A percentile compares a stretch with the other conserved stretches of the same genome.
Conservation (phyloP, 1,284 basidiomycete genomes). For the Grifola frondosa region DNA sequence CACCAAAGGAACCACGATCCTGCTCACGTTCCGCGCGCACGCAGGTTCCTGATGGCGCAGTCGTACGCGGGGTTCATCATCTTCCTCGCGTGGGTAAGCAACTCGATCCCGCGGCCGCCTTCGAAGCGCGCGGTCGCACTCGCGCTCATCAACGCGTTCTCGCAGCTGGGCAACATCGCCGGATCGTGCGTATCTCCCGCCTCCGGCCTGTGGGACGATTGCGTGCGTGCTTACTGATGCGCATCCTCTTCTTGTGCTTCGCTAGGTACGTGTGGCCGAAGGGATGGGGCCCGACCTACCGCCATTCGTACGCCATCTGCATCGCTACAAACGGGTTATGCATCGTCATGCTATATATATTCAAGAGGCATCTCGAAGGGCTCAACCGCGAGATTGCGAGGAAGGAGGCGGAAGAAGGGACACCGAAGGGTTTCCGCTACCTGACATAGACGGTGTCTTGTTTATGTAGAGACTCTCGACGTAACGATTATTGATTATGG, state of each 20-base stretch:
- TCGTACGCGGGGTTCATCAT: slow-evolving; percentile 71
- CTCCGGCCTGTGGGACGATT: not conserved
- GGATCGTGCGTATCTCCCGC: slow-evolving; percentile 60
- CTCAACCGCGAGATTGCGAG: slow-evolving; percentile 47
- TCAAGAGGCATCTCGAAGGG: slow-evolving; percentile 49
- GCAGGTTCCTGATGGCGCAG: slow-evolving; percentile 77
- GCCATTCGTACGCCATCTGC: slow-evolving; percentile 49
- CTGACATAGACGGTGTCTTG: slow-evolving; percentile 11
- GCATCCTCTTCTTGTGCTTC: not conserved
- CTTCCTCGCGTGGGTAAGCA: slow-evolving; percentile 72
- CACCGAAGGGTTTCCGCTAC: slow-evolving; percentile 49
- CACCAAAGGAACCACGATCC: slow-evolving; percentile 1
- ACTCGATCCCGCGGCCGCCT: slow-evolving; percentile 64
- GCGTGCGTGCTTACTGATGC: not conserved
- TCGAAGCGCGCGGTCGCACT: slow-evolving; percentile 77
- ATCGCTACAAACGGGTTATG: slow-evolving; percentile 45
- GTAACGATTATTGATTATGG: too few relatives aligned
- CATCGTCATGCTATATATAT: slow-evolving; percentile 55
- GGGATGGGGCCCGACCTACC: slow-evolving; percentile 42
- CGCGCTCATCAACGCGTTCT: slow-evolving; percentile 72
- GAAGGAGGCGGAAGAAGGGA: slow-evolving; percentile 42
- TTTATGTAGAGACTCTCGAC: too few relatives aligned
- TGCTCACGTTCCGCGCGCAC: too few relatives aligned
- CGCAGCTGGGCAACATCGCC: slow-evolving; percentile 71
- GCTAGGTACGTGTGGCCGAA: slow-evolving; percentile 41